phyloP scores from a whole-genome alignment of 108 stramenopile genomes.

The Nitzschia sp. region DNA sequence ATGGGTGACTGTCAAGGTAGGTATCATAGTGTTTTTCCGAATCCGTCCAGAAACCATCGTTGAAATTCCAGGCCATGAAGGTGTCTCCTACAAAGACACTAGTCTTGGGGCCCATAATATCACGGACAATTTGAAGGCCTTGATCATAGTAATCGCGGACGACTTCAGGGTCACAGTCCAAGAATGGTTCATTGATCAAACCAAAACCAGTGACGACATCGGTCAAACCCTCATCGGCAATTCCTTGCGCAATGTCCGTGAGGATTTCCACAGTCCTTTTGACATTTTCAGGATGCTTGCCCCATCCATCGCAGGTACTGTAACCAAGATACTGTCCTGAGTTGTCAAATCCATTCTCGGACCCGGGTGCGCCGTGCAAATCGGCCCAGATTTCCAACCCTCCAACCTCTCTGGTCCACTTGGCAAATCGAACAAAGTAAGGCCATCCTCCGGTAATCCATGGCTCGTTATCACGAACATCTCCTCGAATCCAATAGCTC shows the following conservation, averaged over 20 bases:
- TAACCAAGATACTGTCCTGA: slow-evolving; percentile 39
- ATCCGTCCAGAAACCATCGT: slow-evolving; percentile 55
- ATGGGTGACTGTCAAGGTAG: slow-evolving; percentile 64
- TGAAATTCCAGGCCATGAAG: slow-evolving; percentile 48
- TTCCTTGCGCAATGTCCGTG: slow-evolving; percentile 39
- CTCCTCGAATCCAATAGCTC: slow-evolving; percentile 62
- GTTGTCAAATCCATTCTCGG: slow-evolving; percentile 78
- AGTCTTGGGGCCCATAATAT: slow-evolving; percentile 30
- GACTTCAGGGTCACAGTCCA: slow-evolving; percentile 37
- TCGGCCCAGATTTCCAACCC: slow-evolving; percentile 67
- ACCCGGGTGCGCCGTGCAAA: slow-evolving; percentile 71
- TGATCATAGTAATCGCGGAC: slow-evolving; percentile 52
- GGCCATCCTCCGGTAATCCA: slow-evolving; percentile 60
- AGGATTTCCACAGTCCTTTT: slow-evolving; percentile 53
- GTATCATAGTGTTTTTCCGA: slow-evolving; percentile 37
- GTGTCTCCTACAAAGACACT: slow-evolving; percentile 61
- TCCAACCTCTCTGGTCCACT: slow-evolving; percentile 50
- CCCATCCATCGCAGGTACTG: slow-evolving; percentile 50
- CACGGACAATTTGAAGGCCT: slow-evolving; percentile 46
- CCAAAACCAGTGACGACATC: slow-evolving; percentile 77
- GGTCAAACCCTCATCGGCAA: slow-evolving; percentile 35
- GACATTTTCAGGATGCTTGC: slow-evolving; percentile 34
- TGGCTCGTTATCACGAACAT: slow-evolving; percentile 39
- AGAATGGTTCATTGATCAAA: slow-evolving; percentile 76
- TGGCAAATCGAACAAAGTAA: slow-evolving; percentile 53